Evolutionary conservation across 2,329 filamentous ascomycete genomes (phyloP).

Genomic region (Monilinia aucupariae): DNA sequence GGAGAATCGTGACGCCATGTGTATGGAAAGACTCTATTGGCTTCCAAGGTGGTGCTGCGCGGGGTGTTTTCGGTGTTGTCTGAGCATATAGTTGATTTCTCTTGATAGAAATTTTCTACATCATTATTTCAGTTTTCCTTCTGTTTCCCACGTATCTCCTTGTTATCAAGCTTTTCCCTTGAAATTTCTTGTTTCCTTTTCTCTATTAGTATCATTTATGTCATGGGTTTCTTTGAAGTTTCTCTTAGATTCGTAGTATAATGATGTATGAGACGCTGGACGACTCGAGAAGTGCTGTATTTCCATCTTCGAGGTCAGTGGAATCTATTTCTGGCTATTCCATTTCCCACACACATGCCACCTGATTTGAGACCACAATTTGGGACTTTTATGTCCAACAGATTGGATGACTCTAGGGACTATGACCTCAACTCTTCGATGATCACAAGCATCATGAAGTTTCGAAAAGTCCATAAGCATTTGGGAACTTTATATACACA

Average conservation of each 20-base stretch:
- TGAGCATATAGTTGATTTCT: slow-evolving; percentile 17
- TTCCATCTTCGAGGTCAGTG: slow-evolving; percentile 31
- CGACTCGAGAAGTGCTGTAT: slow-evolving; percentile 30
- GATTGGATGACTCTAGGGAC: slow-evolving; percentile 5
- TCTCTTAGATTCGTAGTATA: slow-evolving; percentile 27
- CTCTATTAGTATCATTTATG: slow-evolving; percentile 21
- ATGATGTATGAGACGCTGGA: slow-evolving; percentile 36
- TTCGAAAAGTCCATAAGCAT: not conserved
- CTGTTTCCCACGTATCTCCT: slow-evolving; percentile 9
- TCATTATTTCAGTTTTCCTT: slow-evolving; percentile 17
- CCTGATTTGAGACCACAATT: slow-evolving; percentile 10
- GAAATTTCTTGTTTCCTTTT: slow-evolving; percentile 27
- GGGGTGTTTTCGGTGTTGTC: slow-evolving; percentile 1
- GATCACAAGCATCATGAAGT: slow-evolving; percentile 3
- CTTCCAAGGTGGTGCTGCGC: slow-evolving; percentile 19
- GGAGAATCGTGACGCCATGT: slow-evolving; percentile 13
- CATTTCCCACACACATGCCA: slow-evolving; percentile 7
- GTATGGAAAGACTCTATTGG: slow-evolving; percentile 19
- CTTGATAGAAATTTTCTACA: slow-evolving; percentile 15
- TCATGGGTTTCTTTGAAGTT: slow-evolving; percentile 20
- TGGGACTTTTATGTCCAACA: slow-evolving; percentile 6
- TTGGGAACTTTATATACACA: slow-evolving; percentile 12
- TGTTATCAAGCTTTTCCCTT: slow-evolving; percentile 10
- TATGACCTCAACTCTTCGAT: slow-evolving; percentile 14
- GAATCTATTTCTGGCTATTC: slow-evolving; percentile 9